Base-by-base conservation (phyloP, 129 eudicot species). In the Mikania micrantha region DNA sequence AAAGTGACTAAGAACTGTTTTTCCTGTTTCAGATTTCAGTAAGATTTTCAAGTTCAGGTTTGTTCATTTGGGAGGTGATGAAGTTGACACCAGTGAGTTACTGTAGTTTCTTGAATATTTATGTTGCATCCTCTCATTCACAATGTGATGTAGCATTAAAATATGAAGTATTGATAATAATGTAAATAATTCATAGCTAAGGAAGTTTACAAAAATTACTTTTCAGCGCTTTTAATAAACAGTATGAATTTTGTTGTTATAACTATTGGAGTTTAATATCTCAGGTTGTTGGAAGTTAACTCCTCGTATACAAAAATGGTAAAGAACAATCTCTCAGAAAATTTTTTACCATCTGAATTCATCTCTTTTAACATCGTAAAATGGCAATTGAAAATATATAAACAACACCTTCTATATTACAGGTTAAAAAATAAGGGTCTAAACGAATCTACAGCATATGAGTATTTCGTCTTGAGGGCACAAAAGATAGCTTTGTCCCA, bases 61-160 rank as follows among this genome's bases (percentile, higher is more conserved):
- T 71, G 86, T 93, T 60, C 98, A 93, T 77, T 82, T 93, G 71
- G 98, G 98, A 78, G 98, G 98, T 34, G 98, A 93, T 79, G 98
- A 93, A 89, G 98, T 93, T 44, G 72, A 93, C 65, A 84, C 96
- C 36, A 72, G 98, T 93, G 72, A 86, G 96, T 75, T 70, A 21
- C 65, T 45, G 24, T n/a, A 38, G 54, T 19, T 60, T 12, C 67
- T 8, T 50, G 6, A 38, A n/a, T 15, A 16, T 7, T 3, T 48
- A 20, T 38, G 31, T 49, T 63, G 50, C 77, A 62, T 45, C 49
- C 59, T 71, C 61, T 67, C 20, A 16, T 32, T 47, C 60, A 16
- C 21, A 27, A 12, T 20, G 19, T 38, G 8, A 44, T 42, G 70
- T 38, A 28, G 28, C 42, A 66, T 66, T 16, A 64, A 21, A 20